A percentile compares a stretch with the other conserved stretches of the same genome.
phyloP scores from a whole-genome alignment of 2,329 filamentous ascomycete genomes.

The Ophiocordyceps sinensis region DNA sequence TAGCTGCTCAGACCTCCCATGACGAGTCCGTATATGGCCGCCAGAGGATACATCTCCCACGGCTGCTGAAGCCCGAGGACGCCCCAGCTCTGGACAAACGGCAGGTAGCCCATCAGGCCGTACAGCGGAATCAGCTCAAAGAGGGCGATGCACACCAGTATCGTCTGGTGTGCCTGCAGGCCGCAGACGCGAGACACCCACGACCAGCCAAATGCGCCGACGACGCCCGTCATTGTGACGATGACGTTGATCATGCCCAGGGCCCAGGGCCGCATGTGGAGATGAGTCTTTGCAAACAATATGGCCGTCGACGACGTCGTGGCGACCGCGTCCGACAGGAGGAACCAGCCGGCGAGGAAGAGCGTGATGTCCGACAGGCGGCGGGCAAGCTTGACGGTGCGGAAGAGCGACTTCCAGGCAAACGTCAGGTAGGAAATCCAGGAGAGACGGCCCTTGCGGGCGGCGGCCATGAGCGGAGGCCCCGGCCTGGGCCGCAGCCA shows the following conservation, averaged over 20 bases:
- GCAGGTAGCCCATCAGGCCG: constrained; percentile 75
- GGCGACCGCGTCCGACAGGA: constrained; percentile 85
- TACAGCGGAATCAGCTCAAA: constrained; percentile 92
- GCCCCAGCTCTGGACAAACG: constrained; percentile 59
- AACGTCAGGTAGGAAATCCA: constrained; percentile 63
- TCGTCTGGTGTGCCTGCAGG: constrained; percentile 70
- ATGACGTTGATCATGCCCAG: constrained; percentile 90
- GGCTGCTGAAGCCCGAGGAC: constrained; percentile 78
- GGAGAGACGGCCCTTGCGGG: constrained; percentile 18
- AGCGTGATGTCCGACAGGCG: constrained; percentile 59
- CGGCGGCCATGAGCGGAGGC: constrained; percentile 49
- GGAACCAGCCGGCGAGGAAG: constrained; percentile 82
- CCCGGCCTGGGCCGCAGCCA: constrained; percentile 84
- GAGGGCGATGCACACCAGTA: constrained; percentile 76
- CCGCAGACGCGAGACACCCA: constrained; percentile 56
- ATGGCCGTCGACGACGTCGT: constrained; percentile 92
- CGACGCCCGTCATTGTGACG: constrained; percentile 67
- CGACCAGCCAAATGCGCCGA: constrained; percentile 84
- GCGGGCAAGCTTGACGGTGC: constrained; percentile 62
- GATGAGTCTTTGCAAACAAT: constrained; percentile 83
- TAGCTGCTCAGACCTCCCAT: constrained; percentile 87
- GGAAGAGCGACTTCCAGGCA: constrained; percentile 76
- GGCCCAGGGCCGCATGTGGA: constrained; percentile 79
- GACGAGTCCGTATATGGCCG: constrained; percentile 82
- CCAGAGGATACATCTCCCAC: constrained; percentile 94